Evolutionary conservation across 2,329 filamentous ascomycete species (phyloP), one percentile per base, ranked within the genome.

Genomic region (Diaporthe ampelina): DNA sequence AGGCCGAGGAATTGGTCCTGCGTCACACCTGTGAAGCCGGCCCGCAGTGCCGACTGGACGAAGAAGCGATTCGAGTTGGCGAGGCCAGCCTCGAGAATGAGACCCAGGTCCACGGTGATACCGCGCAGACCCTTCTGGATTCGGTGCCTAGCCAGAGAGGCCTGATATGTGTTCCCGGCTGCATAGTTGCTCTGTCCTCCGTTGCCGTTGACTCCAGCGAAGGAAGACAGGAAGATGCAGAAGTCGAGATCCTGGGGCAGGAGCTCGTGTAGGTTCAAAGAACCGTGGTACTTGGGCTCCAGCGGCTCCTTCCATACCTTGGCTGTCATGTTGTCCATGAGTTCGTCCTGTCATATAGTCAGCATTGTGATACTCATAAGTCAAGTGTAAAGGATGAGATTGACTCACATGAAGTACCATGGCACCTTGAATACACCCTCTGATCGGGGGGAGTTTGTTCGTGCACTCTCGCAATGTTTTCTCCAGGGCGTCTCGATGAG

Each of bases 31-130:
- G 56, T 72, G 19, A 71, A 74, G 4, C 40, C 54, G 4, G 65
- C 43, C 1, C 54, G 70, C 8, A 79, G 74, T 3, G 77, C 74
- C 17, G 77, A 72, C 48, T 79, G 57, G 11, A 78, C 73, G 26
- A 76, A 84, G 1, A 79, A 78, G n/a, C 75, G 75, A 32, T 76
- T 76, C 40, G 79, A 77, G 15, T 76, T 76, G 15, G 78, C 75
- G 63, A 78, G 77, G 63, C 72, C 72, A 11, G 57, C 63, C 35
- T 32, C 48, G 5, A 37, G 37, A 8, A 70, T 45, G 6, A 63
- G 71, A 15, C 75, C 75, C 26, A 79, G 77, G 21, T 79, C 74
- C 19, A 78, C 45, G 11, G 75, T 74, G 15, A 79, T 74, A 8
- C 73, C 76, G 1, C 75, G 70, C 48, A 77, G 75, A n/a, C 79